Evolutionary conservation across 2,329 filamentous ascomycete species (phyloP).

Genomic region (Arachnopeziza araneosa): DNA sequence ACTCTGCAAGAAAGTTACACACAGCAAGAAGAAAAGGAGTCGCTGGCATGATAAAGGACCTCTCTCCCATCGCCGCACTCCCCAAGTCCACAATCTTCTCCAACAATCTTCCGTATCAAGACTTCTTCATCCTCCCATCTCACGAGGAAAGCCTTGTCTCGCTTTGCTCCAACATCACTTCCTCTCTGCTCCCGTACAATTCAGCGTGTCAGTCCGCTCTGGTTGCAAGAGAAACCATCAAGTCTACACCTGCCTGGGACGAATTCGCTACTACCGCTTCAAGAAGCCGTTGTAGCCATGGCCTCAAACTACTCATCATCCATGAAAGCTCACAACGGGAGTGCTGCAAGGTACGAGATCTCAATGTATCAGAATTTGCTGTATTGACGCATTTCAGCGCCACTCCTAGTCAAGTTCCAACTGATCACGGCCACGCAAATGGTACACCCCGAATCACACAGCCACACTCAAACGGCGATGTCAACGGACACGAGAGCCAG

Average conservation of each 20-base stretch:
- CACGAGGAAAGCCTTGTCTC: neutral
- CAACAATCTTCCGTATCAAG: neutral
- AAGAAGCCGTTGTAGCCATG: neutral
- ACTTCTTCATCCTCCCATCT: neutral
- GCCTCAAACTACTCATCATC: neutral
- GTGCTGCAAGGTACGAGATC: neutral
- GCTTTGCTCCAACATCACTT: too few species aligned
- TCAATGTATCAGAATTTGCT: too few species aligned
- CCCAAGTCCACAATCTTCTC: neutral
- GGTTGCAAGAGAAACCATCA: too few species aligned
- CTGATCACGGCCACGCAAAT: neutral
- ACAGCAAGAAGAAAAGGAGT: neutral
- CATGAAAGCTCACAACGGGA: neutral
- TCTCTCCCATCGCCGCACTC: neutral
- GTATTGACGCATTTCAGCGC: too few species aligned
- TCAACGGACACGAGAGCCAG: neutral
- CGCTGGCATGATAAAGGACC: neutral
- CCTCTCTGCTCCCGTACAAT: too few species aligned
- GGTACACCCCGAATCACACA: neutral
- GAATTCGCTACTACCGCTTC: neutral
- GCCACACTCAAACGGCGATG: neutral
- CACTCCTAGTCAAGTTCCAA: neutral
- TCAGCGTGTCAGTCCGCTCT: too few species aligned
- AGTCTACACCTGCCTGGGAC: neutral
- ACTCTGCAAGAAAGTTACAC: neutral